Evolutionary conservation across 306 rosid genomes (phyloP).

Genomic region (Trifolium repens): DNA sequence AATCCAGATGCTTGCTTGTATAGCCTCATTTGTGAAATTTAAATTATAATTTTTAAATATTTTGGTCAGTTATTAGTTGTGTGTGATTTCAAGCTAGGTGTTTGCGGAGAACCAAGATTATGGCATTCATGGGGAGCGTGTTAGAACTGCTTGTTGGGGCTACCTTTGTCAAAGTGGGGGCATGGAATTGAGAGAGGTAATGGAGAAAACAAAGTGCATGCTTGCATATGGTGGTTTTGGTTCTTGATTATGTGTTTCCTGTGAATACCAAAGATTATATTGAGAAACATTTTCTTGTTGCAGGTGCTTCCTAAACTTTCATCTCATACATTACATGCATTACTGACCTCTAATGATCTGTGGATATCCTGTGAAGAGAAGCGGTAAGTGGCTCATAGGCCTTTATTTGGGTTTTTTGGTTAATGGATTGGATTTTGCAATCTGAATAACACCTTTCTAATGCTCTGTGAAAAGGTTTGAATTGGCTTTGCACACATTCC

Average conservation of each 20-base stretch:
- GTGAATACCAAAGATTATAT: conserved; percentile 12
- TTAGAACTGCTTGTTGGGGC: conserved; percentile 98
- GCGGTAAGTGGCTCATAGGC: conserved; percentile 57
- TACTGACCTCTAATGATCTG: conserved; percentile 82
- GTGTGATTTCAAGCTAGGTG: conserved; percentile 59
- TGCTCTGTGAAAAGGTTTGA: conserved; percentile 66
- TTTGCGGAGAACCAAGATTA: conserved; percentile 97
- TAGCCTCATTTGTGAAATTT: conserved; percentile 42
- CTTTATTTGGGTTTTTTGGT: conserved; percentile 44
- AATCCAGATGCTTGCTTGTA: conserved; percentile 44
- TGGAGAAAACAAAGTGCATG: conserved; percentile 21
- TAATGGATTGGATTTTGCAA: conserved; percentile 40
- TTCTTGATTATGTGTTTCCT: conserved; percentile 35
- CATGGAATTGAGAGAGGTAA: conserved; percentile 98
- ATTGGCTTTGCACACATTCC: conserved; percentile 75
- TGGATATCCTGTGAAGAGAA: conserved; percentile 93
- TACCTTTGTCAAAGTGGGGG: conserved; percentile 99
- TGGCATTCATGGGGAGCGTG: conserved; percentile 95
- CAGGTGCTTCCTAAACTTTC: conserved; percentile 98
- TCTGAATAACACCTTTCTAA: conserved; percentile 38
- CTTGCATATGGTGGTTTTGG: conserved; percentile 38
- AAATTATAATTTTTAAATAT: background rate
- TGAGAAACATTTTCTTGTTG: conserved; percentile 39
- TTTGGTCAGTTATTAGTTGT: conserved; percentile 33
- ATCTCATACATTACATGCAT: conserved; percentile 80